Percentiles rank a stretch among this genome's conserved stretches.
Conservation (phyloP, 371 early-diverging fungal genomes). For the Globomyces sp. region DNA sequence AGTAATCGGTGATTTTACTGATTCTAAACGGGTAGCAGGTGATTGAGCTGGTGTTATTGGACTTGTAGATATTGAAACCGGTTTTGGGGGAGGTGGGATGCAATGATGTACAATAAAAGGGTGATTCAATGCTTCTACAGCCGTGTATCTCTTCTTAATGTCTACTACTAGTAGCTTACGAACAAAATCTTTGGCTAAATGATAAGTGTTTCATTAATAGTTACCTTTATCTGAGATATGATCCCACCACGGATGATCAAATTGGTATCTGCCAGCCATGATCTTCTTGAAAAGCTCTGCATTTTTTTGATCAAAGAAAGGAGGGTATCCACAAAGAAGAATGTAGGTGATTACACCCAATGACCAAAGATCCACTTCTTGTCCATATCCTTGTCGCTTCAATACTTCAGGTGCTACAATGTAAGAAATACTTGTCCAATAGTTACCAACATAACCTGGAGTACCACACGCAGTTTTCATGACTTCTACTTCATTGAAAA, state of each 20-base stretch:
- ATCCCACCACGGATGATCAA: conserved; percentile 84
- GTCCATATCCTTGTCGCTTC: conserved; percentile 69
- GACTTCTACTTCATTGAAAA: conserved; percentile 64
- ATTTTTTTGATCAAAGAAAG: conserved; percentile 76
- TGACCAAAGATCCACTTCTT: conserved; percentile 97
- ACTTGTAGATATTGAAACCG: background rate
- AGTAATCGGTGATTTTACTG: background rate
- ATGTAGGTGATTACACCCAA: conserved; percentile 98
- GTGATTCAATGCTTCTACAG: conserved; percentile 69
- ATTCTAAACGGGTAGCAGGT: background rate
- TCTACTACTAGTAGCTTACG: conserved; percentile 69
- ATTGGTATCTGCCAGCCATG: conserved; percentile 70
- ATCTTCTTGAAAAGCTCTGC: conserved; percentile 72
- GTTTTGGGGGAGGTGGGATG: background rate
- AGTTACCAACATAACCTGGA: conserved; percentile 81
- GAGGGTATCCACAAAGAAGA: conserved; percentile 92
- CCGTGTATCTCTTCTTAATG: conserved; percentile 72
- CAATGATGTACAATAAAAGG: conserved; percentile 59
- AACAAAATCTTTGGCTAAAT: conserved; percentile 80
- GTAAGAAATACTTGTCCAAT: background rate
- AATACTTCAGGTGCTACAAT: conserved; percentile 88
- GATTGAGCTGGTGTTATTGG: background rate
- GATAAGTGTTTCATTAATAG: conserved; percentile 23
- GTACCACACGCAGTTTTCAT: conserved; percentile 92
- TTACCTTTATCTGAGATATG: conserved; percentile 59